These are phyloP conservation scores for Neoconidiobolus thromboides DNA, from an alignment of 371 early-diverging fungal species.

Conservation along the genomic window DNA sequence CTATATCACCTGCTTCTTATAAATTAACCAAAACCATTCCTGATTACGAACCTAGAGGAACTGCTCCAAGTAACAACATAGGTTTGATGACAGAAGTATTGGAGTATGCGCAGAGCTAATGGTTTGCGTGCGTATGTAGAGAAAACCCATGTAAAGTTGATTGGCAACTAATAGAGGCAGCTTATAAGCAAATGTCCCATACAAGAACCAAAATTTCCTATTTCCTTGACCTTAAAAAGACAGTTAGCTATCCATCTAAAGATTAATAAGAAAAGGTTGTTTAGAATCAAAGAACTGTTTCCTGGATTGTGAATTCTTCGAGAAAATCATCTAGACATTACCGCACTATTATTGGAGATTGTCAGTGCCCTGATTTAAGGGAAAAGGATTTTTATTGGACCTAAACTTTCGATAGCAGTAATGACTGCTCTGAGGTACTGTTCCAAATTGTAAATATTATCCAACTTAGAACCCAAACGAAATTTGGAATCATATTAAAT, in stretches of 20 bases:
- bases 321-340: conserved; percentile 21
- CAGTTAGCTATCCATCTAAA: conserved; percentile 8
- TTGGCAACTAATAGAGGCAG: conserved; percentile 2
- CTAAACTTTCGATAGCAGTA: not conserved
- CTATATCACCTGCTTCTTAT: no score
- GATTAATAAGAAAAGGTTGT: conserved; percentile 22
- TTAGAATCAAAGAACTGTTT: conserved; percentile 9
- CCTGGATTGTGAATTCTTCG: conserved; percentile 17
- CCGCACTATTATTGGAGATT: not conserved
- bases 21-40: no score
- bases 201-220: conserved; percentile 7
- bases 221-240: conserved; percentile 7
- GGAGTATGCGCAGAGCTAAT: not conserved
- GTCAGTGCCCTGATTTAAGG: not conserved
- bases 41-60: not conserved
- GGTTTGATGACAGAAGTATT: not conserved
- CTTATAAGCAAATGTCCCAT: conserved; percentile 15
- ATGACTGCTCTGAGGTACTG: no score
- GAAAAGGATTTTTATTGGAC: not conserved
- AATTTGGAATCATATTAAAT: no score
- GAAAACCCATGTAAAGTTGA: not conserved
- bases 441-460: no score
- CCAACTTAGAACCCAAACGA: no score
- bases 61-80: not conserved
- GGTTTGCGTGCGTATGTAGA: not conserved